Base-by-base conservation (phyloP, 176 grass and related monocot genomes). In the Ensete glaucum region DNA sequence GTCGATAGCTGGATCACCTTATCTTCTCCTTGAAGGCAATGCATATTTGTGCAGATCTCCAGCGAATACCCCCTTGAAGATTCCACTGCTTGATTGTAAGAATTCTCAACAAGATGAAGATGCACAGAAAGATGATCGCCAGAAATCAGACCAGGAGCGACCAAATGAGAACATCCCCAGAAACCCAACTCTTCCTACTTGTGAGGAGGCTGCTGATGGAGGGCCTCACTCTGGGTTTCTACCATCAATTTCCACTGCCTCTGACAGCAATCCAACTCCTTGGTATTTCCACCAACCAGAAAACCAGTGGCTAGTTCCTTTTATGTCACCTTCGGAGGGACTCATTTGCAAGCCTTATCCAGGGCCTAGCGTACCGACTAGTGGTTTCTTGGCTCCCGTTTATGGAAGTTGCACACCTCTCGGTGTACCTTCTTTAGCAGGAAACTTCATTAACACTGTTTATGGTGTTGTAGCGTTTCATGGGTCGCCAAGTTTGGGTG, bases 291-390 rank as follows among this genome's bases (percentile, higher is more conserved):
- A 78, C 65, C 76, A 86, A 51, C 72, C 80, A 52, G 73, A 64
- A 17, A 99, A 87, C 66, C 96, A 91, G 65, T 95, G 91, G 96
- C 71, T 99, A 9, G 81, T 99, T 53, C 96, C 96, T 53, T 83
- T 94, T 19, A 88, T 95, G 91, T 85, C 91, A 53, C 86, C 91
- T 2, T 94, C 82, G 9, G 90, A 98, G 81, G 95, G 95, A 16
- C 81, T 99, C 75, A 85, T 99, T 62, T 99, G 91, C 81, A 95
- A 95, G 48, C 88, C 90, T 17, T 98, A 94, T 73, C 29, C 82
- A 1, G 95, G 90, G 50, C 77, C 78, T 2, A 93, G 88, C 62
- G 91, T 86, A 24, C 86, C 96, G 13, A 80, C 86, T 50, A 86
- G 96, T 76, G 89, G 88, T 64, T 86, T 99, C 69, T 54, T 99